Evolutionary conservation across 1,139 yeast genomes (phyloP).

Genomic region (Suhomyces yuchorum): DNA sequence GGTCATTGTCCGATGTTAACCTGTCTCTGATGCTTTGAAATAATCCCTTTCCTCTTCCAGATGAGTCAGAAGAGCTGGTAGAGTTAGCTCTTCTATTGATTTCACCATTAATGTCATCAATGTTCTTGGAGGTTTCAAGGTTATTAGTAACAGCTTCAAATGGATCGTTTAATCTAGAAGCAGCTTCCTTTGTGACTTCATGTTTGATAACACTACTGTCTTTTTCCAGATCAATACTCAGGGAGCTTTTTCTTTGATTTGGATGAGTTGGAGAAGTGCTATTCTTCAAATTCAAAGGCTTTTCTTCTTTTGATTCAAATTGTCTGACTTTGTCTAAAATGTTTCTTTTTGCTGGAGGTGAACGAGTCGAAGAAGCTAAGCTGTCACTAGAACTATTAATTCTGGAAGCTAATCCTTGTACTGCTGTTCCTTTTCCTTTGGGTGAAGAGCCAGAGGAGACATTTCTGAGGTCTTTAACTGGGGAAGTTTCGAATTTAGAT

Average conservation of each 20-base stretch:
- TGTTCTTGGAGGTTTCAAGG: conserved; percentile 3
- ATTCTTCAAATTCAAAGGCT: conserved; percentile 6
- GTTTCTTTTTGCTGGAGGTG: conserved; percentile 24
- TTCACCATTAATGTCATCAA: conserved; percentile 15
- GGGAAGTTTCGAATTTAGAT: conserved; percentile 21
- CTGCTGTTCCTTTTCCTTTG: conserved; percentile 15
- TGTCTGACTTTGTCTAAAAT: conserved; percentile 44
- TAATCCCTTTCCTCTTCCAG: conserved; percentile 33
- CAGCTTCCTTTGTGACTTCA: conserved; percentile 1
- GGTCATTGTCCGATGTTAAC: conserved; percentile 22
- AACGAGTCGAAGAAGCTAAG: conserved; percentile 10
- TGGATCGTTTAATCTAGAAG: conserved; percentile 21
- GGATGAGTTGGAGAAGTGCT: conserved; percentile 10
- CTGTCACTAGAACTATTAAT: conserved; percentile 16
- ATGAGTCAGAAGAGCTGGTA: conserved; percentile 7
- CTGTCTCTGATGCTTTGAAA: conserved; percentile 41
- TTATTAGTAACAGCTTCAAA: conserved; percentile 15
- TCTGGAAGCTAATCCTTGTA: conserved; percentile 18
- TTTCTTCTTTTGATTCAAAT: conserved; percentile 34
- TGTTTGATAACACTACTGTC: conserved; percentile 11
- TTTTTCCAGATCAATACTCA: conserved; percentile 8
- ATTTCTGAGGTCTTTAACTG: conserved; percentile 2
- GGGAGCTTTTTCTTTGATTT: conserved; percentile 11
- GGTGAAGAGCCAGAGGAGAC: conserved; percentile 16
- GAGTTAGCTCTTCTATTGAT: conserved; percentile 10